Percentiles rank a stretch among this genome's conserved stretches.
phyloP scores from a whole-genome alignment of 441 rosid species.

The Adansonia gregorii region DNA sequence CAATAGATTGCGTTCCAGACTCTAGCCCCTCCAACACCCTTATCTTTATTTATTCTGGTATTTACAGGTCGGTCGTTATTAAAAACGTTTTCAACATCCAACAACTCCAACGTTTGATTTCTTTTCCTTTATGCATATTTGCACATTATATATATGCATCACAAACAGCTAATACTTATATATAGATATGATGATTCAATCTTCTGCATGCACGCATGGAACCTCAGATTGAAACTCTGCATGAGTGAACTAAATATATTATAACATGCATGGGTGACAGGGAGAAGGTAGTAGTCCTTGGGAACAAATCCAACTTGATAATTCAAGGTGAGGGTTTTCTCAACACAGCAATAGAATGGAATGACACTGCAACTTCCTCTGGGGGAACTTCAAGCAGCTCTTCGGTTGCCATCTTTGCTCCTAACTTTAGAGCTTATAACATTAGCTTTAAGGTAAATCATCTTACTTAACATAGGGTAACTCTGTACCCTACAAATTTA shows the following conservation, averaged over 20 bases:
- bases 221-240: not conserved
- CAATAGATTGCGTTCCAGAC: constrained; percentile 66
- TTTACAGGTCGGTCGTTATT: constrained; percentile 58
- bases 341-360: constrained; percentile 70
- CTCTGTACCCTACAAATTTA: not conserved
- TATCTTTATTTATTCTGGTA: constrained; percentile 62
- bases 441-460: constrained; percentile 75
- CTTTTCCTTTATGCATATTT: not conserved
- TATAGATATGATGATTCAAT: not conserved
- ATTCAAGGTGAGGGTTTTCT: constrained; percentile 72
- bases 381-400: constrained; percentile 66
- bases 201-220: not conserved
- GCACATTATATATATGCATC: constrained; percentile 10
- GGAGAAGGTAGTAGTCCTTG: constrained; percentile 66
- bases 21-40: constrained; percentile 53
- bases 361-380: constrained; percentile 72
- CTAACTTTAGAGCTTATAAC: constrained; percentile 70
- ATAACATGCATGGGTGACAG: constrained; percentile 34
- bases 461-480: not conserved
- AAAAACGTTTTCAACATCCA: not conserved
- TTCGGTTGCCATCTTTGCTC: constrained; percentile 62
- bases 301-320: constrained; percentile 68
- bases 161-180: not conserved
- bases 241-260: not conserved
- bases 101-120: too few relatives aligned